Evolutionary conservation across 306 rosid species (phyloP).

Genomic region (Quercus alba): DNA sequence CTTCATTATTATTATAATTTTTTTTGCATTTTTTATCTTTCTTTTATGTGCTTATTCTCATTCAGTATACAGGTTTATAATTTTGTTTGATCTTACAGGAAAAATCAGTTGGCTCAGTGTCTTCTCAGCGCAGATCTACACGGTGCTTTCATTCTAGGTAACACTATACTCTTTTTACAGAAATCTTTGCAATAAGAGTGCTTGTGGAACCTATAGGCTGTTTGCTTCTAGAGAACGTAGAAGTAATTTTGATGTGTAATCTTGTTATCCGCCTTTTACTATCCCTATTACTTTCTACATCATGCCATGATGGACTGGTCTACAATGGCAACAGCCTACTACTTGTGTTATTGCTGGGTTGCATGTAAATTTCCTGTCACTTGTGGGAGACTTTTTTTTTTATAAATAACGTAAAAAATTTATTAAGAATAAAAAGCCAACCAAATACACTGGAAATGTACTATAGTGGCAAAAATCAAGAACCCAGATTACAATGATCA

Average conservation of each 20-base stretch:
- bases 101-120: constrained; percentile 69
- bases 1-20: not conserved
- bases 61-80: constrained; percentile 1
- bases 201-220: not conserved
- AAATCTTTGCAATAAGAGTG: constrained; percentile 1
- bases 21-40: not conserved
- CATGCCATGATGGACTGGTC: not conserved
- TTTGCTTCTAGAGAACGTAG: not conserved
- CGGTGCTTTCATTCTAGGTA: constrained; percentile 79
- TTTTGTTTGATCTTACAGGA: constrained; percentile 49
- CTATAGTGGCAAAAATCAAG: no score
- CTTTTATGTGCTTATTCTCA: not conserved
- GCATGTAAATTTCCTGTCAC: not conserved
- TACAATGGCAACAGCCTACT: not conserved
- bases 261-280: not conserved
- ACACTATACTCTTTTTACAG: constrained; percentile 7
- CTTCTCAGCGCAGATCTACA: constrained; percentile 80
- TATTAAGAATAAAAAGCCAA: no score
- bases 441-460: no score
- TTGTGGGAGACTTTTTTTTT: no score
- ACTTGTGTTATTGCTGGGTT: not conserved
- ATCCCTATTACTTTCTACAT: not conserved
- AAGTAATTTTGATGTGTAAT: not conserved
- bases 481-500: no score
- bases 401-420: no score